Percentiles rank a stretch among this genome's conserved stretches.
phyloP scores from a whole-genome alignment of 495 filamentous ascomycete species.

The Penicillium waksmanii region DNA sequence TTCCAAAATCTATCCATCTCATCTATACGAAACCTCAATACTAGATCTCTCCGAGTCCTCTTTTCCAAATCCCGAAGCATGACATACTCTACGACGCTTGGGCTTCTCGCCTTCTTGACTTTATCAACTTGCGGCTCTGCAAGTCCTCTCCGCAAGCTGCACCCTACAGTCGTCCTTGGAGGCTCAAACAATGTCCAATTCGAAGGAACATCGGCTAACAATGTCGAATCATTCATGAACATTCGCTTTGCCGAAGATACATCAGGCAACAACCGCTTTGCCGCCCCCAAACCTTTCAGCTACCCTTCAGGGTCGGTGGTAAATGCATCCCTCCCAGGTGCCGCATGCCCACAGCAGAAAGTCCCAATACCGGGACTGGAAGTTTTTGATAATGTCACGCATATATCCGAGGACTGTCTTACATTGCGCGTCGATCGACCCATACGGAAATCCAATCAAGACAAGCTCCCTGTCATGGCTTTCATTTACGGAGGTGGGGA shows the following conservation, averaged over 20 bases:
- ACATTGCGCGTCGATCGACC: slow-evolving; percentile 20
- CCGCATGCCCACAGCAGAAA: slow-evolving; percentile 24
- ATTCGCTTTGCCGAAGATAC: slow-evolving; percentile 21
- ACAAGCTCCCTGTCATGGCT: slow-evolving; percentile 21
- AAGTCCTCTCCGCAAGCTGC: slow-evolving; percentile 1
- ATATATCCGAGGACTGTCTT: slow-evolving; percentile 20
- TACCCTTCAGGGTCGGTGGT: slow-evolving; percentile 18
- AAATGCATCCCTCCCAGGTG: slow-evolving; percentile 16
- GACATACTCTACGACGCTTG: background rate
- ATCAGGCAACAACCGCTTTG: slow-evolving; percentile 18
- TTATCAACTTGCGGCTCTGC: slow-evolving; percentile 3
- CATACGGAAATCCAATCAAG: slow-evolving; percentile 7
- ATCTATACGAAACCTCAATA: background rate
- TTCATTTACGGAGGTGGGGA: slow-evolving; percentile 23
- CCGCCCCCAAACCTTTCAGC: slow-evolving; percentile 13
- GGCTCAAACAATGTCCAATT: slow-evolving; percentile 5
- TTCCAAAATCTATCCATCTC: background rate
- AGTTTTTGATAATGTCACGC: slow-evolving; percentile 22
- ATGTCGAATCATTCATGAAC: slow-evolving; percentile 19
- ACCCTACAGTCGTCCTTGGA: background rate
- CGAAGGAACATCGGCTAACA: slow-evolving; percentile 11
- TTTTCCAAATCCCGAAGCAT: background rate
- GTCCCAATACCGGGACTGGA: slow-evolving; percentile 11
- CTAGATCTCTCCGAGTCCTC: too few species aligned
- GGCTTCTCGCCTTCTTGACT: background rate